A percentile compares a stretch with the other conserved stretches of the same genome.
These are phyloP conservation scores for Crassisporium funariophilum DNA, from an alignment of 768 basidiomycete genomes.

Conservation along the genomic window DNA sequence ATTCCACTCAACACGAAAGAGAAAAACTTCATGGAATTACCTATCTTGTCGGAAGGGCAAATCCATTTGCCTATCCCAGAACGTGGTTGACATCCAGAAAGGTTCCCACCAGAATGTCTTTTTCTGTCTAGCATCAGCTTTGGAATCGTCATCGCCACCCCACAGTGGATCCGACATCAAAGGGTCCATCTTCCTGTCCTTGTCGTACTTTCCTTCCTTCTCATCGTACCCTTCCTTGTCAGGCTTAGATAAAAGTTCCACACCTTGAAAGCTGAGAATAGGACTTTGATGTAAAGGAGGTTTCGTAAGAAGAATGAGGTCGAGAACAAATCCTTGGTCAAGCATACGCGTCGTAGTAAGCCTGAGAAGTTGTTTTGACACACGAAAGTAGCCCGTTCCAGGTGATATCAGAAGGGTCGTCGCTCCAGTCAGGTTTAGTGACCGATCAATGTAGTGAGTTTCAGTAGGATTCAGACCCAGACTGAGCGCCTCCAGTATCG, in stretches of 20 bases:
- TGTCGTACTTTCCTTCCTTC: constrained; percentile 19
- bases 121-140: constrained; percentile 38
- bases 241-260: constrained; percentile 50
- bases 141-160: constrained; percentile 61
- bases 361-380: constrained; percentile 86
- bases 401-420: constrained; percentile 88
- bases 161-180: constrained; percentile 72
- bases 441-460: constrained; percentile 94
- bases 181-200: constrained; percentile 58
- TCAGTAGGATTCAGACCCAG: constrained; percentile 91
- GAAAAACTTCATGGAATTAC: constrained; percentile 36
- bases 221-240: constrained; percentile 42
- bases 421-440: constrained; percentile 84
- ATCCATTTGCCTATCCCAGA: constrained; percentile 89
- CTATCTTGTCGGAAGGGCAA: constrained; percentile 79
- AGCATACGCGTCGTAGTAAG: constrained; percentile 92
- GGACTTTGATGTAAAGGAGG: constrained; percentile 92
- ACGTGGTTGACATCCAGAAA: constrained; percentile 80
- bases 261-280: constrained; percentile 84
- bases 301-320: constrained; percentile 87
- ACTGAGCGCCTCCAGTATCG: constrained; percentile 94
- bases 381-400: constrained; percentile 91
- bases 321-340: constrained; percentile 89
- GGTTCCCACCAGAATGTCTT: constrained; percentile 88
- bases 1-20: too few relatives aligned